These are phyloP conservation scores for Myriosclerotinia scirpicola DNA, from an alignment of 2,329 filamentous ascomycete genomes.

Conservation along the genomic window DNA sequence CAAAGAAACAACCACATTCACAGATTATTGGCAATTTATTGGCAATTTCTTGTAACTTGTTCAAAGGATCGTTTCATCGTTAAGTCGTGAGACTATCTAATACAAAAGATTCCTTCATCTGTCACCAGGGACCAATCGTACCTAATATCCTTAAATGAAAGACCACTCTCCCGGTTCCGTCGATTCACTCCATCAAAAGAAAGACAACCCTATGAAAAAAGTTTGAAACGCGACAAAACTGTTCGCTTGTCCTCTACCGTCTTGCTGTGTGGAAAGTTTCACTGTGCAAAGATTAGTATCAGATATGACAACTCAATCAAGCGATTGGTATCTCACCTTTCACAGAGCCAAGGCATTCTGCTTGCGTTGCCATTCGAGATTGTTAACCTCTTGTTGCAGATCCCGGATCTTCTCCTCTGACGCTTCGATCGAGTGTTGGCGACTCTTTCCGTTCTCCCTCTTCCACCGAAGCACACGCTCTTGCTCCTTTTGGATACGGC, in stretches of 20 bases:
- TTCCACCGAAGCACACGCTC: constrained; percentile 76
- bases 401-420: constrained; percentile 68
- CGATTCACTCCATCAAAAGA: constrained; percentile 23
- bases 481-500: constrained; percentile 71
- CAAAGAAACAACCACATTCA: constrained; percentile 22
- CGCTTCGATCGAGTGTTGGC: constrained; percentile 69
- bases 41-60: constrained; percentile 16
- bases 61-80: constrained; percentile 35
- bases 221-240: constrained; percentile 23
- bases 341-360: constrained; percentile 20
- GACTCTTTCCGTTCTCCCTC: constrained; percentile 53
- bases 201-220: constrained; percentile 27
- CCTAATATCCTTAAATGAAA: constrained; percentile 18
- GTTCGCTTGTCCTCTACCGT: constrained; percentile 9
- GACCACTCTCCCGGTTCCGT: constrained; percentile 9
- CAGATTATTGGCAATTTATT: constrained; percentile 21
- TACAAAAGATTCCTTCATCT: constrained; percentile 24
- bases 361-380: constrained; percentile 41
- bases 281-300: constrained; percentile 21
- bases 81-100: constrained; percentile 24
- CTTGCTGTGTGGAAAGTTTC: constrained; percentile 11
- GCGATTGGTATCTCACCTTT: constrained; percentile 23
- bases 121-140: constrained; percentile 32
- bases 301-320: constrained; percentile 1
- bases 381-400: constrained; percentile 59